Percentiles rank a stretch among this genome's conserved stretches.
These are phyloP conservation scores for Periconia sp. DNA, from an alignment of 2,329 filamentous ascomycete genomes.

Conservation along the genomic window DNA sequence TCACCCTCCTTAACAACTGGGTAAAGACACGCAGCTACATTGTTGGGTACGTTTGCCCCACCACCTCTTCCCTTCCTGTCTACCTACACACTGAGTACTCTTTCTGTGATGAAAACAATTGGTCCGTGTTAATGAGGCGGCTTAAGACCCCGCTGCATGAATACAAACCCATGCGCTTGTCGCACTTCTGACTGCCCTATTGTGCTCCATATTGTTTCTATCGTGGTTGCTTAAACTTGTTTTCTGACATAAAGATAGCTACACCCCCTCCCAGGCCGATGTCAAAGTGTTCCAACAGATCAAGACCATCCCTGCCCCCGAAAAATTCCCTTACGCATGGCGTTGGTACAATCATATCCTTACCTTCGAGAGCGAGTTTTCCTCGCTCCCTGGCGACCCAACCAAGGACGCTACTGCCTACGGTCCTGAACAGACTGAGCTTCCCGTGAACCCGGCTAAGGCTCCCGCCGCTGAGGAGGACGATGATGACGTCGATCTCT, in stretches of 20 bases:
- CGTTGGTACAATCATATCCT: constrained; percentile 99
- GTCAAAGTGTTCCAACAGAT: constrained; percentile 93
- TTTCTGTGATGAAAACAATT: constrained; percentile 79
- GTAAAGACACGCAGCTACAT: constrained; percentile 78
- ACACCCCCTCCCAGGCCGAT: constrained; percentile 86
- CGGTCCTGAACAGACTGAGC: constrained; percentile 78
- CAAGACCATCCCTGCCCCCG: constrained; percentile 70
- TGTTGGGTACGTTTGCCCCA: constrained; percentile 67
- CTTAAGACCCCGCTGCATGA: constrained; percentile 87
- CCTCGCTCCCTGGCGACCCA: constrained; percentile 85
- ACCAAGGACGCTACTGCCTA: constrained; percentile 87
- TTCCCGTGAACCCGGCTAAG: constrained; percentile 83
- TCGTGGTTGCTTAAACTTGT: constrained; percentile 15
- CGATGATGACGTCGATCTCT: constrained; percentile 83
- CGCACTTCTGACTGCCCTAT: constrained; percentile 69
- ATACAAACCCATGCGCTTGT: constrained; percentile 72
- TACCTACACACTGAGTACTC: constrained; percentile 18
- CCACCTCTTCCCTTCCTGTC: constrained; percentile 20
- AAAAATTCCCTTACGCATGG: constrained; percentile 90
- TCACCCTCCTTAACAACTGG: constrained; percentile 71
- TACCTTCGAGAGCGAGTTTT: constrained; percentile 90
- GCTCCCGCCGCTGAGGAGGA: constrained; percentile 66
- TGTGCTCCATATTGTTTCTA: constrained; percentile 12
- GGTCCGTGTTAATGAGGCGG: constrained; percentile 95
- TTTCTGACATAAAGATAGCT: constrained; percentile 47